phyloP scores from a whole-genome alignment of 2,329 filamentous ascomycete species.

The Penicillium thymicola region DNA sequence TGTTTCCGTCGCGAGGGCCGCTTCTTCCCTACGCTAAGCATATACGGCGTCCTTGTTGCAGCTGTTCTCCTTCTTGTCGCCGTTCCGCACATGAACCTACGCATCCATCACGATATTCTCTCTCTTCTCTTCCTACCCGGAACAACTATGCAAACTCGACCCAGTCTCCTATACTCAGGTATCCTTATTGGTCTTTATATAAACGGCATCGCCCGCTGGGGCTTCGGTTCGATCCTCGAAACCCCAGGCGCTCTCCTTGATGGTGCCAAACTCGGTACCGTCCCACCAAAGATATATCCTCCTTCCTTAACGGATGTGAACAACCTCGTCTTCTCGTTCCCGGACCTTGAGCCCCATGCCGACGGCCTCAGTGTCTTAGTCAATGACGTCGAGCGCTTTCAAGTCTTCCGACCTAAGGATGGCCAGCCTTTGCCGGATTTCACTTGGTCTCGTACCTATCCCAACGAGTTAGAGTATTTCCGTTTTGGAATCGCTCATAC shows the following conservation, averaged over 20 bases:
- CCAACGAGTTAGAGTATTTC: constrained; percentile 39
- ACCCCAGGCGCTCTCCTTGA: constrained; percentile 51
- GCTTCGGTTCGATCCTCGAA: constrained; percentile 59
- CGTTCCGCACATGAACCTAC: constrained; percentile 56
- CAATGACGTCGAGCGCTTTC: constrained; percentile 60
- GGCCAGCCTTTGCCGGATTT: constrained; percentile 23
- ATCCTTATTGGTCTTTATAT: constrained; percentile 60
- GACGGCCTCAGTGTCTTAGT: constrained; percentile 59
- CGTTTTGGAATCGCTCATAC: constrained; percentile 43
- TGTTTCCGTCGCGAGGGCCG: constrained; percentile 56
- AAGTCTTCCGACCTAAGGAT: constrained; percentile 48
- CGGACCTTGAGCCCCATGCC: constrained; percentile 27
- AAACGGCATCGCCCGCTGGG: constrained; percentile 63
- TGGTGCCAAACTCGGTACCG: constrained; percentile 34
- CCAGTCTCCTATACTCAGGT: constrained; percentile 59
- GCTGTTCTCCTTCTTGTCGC: constrained; percentile 49
- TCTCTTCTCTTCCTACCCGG: constrained; percentile 57
- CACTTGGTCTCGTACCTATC: constrained; percentile 34
- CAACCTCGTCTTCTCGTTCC: constrained; percentile 38
- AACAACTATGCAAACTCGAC: constrained; percentile 58
- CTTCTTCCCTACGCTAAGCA: constrained; percentile 46
- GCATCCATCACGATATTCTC: constrained; percentile 64
- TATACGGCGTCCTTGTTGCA: constrained; percentile 45
- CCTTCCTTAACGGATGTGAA: constrained; percentile 20
- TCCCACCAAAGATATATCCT: constrained; percentile 30